A percentile compares a stretch with the other conserved stretches of the same genome.
Evolutionary conservation across 148 eudicot genomes (phyloP).

Genomic region (Persicaria tinctoria): DNA sequence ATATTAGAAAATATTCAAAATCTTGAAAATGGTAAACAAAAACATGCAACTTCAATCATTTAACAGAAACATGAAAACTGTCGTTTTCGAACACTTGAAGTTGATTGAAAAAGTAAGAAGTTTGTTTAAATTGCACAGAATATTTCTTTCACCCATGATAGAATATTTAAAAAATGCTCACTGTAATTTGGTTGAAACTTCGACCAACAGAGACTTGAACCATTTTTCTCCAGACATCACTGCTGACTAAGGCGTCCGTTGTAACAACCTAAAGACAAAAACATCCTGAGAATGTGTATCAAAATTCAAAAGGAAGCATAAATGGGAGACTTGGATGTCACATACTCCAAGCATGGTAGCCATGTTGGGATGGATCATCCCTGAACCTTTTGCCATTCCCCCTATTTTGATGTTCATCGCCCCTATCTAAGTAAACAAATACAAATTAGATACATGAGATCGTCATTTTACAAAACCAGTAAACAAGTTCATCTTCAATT

Average conservation of each 20-base stretch:
- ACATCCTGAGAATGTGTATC: constrained; percentile 2
- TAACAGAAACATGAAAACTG: not conserved
- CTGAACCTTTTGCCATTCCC: constrained; percentile 99
- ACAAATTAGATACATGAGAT: not conserved
- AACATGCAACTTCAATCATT: not conserved
- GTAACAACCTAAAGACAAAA: constrained; percentile 71
- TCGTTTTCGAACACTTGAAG: not conserved
- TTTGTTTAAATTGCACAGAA: not conserved
- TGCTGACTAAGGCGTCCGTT: constrained; percentile 75
- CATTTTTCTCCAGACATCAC: constrained; percentile 92
- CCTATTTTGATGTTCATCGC: constrained; percentile 62
- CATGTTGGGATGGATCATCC: constrained; percentile 99
- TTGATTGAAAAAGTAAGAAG: not conserved
- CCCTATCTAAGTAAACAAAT: constrained; percentile 45
- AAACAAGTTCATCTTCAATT: not conserved
- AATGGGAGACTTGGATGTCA: constrained; percentile 20
- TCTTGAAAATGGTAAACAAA: not conserved
- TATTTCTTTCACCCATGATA: not conserved
- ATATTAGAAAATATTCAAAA: not conserved
- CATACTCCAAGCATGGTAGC: constrained; percentile 98
- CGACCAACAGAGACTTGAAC: constrained; percentile 80
- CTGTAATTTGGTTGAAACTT: constrained; percentile 97
- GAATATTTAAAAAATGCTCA: constrained; percentile 26
- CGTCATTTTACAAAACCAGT: not conserved
- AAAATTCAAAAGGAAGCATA: not conserved